A percentile compares a stretch with the other conserved stretches of the same genome.
phyloP scores from a whole-genome alignment of 345 rosid species.

The Theobroma cacao region DNA sequence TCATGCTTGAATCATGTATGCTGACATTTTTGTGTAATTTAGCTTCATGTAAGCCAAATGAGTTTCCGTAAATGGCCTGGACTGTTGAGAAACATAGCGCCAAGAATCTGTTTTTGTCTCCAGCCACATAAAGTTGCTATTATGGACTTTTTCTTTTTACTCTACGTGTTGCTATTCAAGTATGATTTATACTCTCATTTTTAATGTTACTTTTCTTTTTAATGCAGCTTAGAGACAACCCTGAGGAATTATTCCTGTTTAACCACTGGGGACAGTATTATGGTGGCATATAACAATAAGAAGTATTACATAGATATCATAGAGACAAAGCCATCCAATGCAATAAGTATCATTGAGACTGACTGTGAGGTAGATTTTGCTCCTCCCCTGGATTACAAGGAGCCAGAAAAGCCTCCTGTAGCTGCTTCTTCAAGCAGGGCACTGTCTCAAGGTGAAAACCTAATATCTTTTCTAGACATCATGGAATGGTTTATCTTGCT shows the following conservation, averaged over 20 bases:
- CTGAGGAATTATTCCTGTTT: constrained; percentile 95
- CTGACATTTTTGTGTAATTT: neutral
- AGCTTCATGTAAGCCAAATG: neutral
- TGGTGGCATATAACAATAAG: constrained; percentile 98
- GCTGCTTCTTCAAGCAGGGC: constrained; percentile 48
- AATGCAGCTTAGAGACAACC: constrained; percentile 88
- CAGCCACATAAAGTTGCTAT: neutral
- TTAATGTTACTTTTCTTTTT: constrained; percentile 3
- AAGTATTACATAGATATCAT: constrained; percentile 93
- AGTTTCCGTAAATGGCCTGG: neutral
- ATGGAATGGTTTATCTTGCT: constrained; percentile 1
- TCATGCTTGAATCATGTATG: neutral
- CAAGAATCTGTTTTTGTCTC: neutral
- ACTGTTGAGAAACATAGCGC: neutral
- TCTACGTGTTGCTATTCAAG: neutral
- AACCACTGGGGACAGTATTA: constrained; percentile 95
- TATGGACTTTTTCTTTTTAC: neutral
- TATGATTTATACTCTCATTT: neutral
- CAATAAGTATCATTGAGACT: constrained; percentile 97
- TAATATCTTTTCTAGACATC: neutral
- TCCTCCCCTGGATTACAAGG: constrained; percentile 96
- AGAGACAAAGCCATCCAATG: constrained; percentile 92
- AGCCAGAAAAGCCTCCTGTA: constrained; percentile 72
- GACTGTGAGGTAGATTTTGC: constrained; percentile 99
- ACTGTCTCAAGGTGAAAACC: constrained; percentile 54